Evolutionary conservation across 1,139 yeast genomes (phyloP), one percentile per base, ranked within the genome.

Genomic region (Ashbya aceris): DNA sequence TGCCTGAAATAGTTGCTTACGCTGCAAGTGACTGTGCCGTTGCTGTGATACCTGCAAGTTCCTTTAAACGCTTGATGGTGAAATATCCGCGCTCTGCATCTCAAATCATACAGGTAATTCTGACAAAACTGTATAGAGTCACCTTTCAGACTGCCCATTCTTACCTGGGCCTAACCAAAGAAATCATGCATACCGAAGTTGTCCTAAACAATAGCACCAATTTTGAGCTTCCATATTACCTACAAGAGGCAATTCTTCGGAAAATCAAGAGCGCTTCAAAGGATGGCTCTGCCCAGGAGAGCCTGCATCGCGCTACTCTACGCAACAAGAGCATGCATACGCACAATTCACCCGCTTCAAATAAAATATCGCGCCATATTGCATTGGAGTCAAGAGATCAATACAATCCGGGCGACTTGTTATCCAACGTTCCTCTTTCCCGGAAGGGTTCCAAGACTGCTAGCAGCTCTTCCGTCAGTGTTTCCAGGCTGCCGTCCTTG

Each of bases 41-140:
- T 44, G 96, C 97, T 0, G 83, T 91, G 33, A 87, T 91, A 11
- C 98, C 98, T 0, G 77, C 80, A 2, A 78, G 77, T 45, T 86
- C 97, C 0, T 91, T 91, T 54, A 73, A 76, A 43, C 69, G 83
- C 44, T 73, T 91, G 37, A 83, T 85, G 10, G 58, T 68, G 31
- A 84, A 80, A 52, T 85, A 80, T 56, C 97, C 98, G 7, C 77
- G 83, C 50, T 85, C 96, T 0, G 82, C 96, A 0, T 84, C 96
- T 0, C 96, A 89, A 60, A 89, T 91, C 37, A 93, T 91, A 7
- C 95, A 94, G 50, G 87, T 91, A 76, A 86, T 91, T 12, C 68
- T 89, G 48, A 82, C 95, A 1, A 74, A 95, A 48, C 70, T 91
- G 44, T 86, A 86, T 59, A 75, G 94, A 53, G 96, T 91, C 6